Evolutionary conservation across 1,284 basidiomycete species (phyloP), one percentile per base, ranked within the genome.

Genomic region (Tilletia indica): DNA sequence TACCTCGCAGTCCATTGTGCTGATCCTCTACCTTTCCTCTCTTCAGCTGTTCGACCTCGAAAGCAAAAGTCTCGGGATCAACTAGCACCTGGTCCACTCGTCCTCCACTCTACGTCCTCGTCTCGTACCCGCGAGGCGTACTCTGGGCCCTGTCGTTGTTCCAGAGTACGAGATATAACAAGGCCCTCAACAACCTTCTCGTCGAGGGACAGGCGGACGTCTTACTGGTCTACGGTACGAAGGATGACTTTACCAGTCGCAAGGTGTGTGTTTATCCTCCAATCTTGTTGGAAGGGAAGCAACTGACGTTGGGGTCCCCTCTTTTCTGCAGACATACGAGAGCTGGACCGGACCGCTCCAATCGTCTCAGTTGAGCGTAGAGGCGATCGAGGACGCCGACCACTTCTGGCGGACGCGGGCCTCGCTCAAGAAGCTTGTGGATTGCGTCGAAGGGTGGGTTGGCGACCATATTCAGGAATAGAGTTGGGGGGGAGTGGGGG

Each of bases 71-170:
- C 1, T 12, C 21, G 36, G 6, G 67, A 16, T 14, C 34, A 19
- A 34, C 25, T 31, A 31, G 25, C 25, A 31, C 42, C 42, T 45
- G 42, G 42, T 8, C 42, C 42, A 9, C 42, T 14, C 42, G n/a
- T 6, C n/a, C 47, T 12, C 19, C 73, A 16, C 54, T 71, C 36
- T 78, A 77, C 68, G 47, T 78, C 19, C 67, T 78, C 31, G 25
- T 78, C 48, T 77, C 74, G 61, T 78, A 77, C 48, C 77, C 77
- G 0, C 73, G 74, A 11, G 76, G 73, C 34, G 74, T 78, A 16
- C 70, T 71, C 3, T 78, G 77, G 77, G 77, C 77, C 0, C 68
- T 78, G 16, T 73, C 71, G 70, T 71, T 78, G 47, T 77, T 77
- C 63, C 71, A 72, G 2, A 72, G 67, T 5, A 39, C 14, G 8